Base-by-base conservation (phyloP, 2,329 filamentous ascomycete genomes). In the Zasmidium citrigriseum region DNA sequence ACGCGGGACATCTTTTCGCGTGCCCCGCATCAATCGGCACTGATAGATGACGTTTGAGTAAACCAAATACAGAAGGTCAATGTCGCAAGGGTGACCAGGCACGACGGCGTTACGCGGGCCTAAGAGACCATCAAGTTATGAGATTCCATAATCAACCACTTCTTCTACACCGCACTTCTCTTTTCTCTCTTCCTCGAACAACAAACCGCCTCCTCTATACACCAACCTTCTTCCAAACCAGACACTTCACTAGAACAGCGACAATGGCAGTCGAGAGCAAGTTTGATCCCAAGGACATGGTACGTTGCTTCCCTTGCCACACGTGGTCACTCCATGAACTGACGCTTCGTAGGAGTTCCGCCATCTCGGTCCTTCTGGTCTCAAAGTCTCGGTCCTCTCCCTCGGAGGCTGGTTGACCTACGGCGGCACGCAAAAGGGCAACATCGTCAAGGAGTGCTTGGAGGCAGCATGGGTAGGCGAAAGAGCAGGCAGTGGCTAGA, bases 371-470 rank as follows among this genome's bases (percentile, higher is more conserved):
- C 77, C 77, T 4, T 74, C 75, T 46, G 79, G 79, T 55, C 72
- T 82, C 29, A 81, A 82, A 70, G 79, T 82, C 23, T 80, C 77
- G n/a, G 73, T 80, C 58, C 70, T 82, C 59, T 79, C 77, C n/a
- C 73, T 81, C 4, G 79, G 79, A 18, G 78, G 74, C 23, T 76
- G 73, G 73, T 66, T 73, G 58, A 80, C 78, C 7, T 79, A 80
- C 52, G 79, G 79, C 51, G 78, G 78, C 38, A 81, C 78, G 3
- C 78, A 81, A 63, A 80, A 79, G 68, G 77, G 77, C 53, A 75
- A 70, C 64, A 76, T 80, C 47, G 79, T 81, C 54, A 81, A 80
- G 70, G 78, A 82, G 51, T 80, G 77, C 67, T 75, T 82, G 70
- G 72, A 81, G 58, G 73, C 78, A 18, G 79, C 79, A 0, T 82